Base-by-base conservation (phyloP, 148 eudicot species). In the Salicornia ramosissima region DNA sequence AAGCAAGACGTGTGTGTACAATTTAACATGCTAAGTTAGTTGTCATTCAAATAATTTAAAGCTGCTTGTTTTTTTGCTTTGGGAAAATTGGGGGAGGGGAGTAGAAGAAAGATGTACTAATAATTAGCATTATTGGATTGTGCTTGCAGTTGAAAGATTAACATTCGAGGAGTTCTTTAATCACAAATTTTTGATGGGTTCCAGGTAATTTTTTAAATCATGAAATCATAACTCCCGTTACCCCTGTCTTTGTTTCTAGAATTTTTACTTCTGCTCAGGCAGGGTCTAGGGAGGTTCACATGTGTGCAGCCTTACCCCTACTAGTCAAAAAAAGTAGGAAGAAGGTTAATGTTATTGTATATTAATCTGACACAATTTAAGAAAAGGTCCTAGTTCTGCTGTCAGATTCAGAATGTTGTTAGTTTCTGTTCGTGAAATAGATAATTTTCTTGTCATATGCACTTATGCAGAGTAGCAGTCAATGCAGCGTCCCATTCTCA, bases 91-190 rank as follows among this genome's bases (percentile, higher is more conserved):
- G 0, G 34, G 16, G 0, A 29, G 22, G 25, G 14, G 31, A 16
- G 36, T 15, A 45, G n/a, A 40, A 13, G 19, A 67, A 15, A 42
- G 42, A 24, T 52, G 26, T 69, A 65, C 65, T 79, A 10, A 71
- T 58, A 52, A 14, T 71, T 47, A 54, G 51, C 47, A 40, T 56
- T 52, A 30, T 39, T 73, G 58, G 58, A 62, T 21, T 75, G 68
- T 53, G 52, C 65, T 65, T 80, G 86, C 86, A 83, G 86, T 83
- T 75, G 86, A 78, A 57, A 74, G 84, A 24, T 67, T 81, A 40
- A 81, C 84, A 64, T 81, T 81, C 36, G 84, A 75, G 71, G 84
- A 81, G 70, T 81, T 81, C 68, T 81, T 81, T 33, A 72, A 81
- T 75, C 84, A 81, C 84, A 71, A 56, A 58, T 81, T 81, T 63